A percentile compares a stretch with the other conserved stretches of the same genome.
Conservation (phyloP, 2,329 filamentous ascomycete genomes). For the Scleromitrula shiraiana region DNA sequence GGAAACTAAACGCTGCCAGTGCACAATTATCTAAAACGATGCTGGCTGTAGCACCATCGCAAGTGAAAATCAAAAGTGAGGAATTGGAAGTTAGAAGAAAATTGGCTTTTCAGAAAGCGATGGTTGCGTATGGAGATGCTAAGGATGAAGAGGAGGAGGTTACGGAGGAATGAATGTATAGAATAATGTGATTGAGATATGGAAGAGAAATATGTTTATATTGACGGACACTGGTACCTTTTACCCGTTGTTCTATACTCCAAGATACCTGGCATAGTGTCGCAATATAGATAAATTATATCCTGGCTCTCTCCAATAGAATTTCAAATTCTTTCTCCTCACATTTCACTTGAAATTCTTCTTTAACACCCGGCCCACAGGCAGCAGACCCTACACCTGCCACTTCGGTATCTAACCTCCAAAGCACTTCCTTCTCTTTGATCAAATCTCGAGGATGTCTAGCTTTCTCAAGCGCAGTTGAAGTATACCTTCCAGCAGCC, state of each 20-base stretch:
- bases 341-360: constrained; percentile 10
- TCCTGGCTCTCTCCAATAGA: constrained; percentile 5
- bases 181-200: background rate
- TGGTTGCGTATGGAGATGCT: background rate
- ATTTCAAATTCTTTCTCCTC: constrained; percentile 9
- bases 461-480: constrained; percentile 46
- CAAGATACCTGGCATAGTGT: too few relatives aligned
- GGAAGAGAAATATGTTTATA: background rate
- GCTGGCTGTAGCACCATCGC: background rate
- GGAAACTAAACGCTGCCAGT: background rate
- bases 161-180: too few relatives aligned
- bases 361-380: constrained; percentile 31
- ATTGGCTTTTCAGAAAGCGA: background rate
- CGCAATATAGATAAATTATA: background rate
- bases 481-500: constrained; percentile 42
- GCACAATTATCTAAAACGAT: background rate
- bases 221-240: too few relatives aligned
- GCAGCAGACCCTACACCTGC: constrained; percentile 42
- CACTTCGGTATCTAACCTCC: constrained; percentile 35
- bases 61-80: background rate
- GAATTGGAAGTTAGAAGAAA: background rate
- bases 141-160: background rate
- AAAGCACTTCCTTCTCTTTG: constrained; percentile 36
- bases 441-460: constrained; percentile 55
- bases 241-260: too few relatives aligned